These are phyloP conservation scores for Pseudohalonectria lignicola DNA, from an alignment of 2,329 filamentous ascomycete genomes.

Conservation along the genomic window DNA sequence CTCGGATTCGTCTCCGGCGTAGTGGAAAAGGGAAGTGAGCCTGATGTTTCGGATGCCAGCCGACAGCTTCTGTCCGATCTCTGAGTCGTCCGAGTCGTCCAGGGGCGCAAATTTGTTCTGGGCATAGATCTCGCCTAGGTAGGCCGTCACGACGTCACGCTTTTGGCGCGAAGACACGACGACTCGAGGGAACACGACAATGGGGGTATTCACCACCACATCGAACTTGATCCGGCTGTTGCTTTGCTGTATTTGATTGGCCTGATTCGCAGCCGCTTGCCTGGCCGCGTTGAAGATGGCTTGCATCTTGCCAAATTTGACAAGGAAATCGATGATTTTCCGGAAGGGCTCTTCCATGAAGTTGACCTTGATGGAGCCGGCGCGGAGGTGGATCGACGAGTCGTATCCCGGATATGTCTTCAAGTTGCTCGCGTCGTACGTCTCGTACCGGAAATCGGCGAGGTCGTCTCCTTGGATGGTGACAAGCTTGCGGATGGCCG, in stretches of 20 bases:
- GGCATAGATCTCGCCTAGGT: conserved; percentile 93
- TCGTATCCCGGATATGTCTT: conserved; percentile 88
- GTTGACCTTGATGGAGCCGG: conserved; percentile 92
- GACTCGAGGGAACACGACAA: conserved; percentile 82
- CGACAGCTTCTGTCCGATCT: conserved; percentile 79
- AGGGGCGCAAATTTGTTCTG: conserved; percentile 85
- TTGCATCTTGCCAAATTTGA: conserved; percentile 99
- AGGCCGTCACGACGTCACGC: conserved; percentile 79
- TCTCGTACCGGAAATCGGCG: conserved; percentile 95
- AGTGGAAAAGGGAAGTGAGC: conserved; percentile 82
- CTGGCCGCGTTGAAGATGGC: conserved; percentile 95
- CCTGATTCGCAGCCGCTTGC: conserved; percentile 87
- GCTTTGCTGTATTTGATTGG: conserved; percentile 84
- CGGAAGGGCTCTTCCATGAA: conserved; percentile 96
- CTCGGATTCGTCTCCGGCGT: conserved; percentile 58
- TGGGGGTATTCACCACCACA: conserved; percentile 85
- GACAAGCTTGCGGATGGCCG: conserved; percentile 73
- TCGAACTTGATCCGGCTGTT: conserved; percentile 90
- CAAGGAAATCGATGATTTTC: conserved; percentile 94
- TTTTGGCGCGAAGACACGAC: conserved; percentile 58
- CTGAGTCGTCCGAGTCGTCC: conserved; percentile 61
- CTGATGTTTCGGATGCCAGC: conserved; percentile 88
- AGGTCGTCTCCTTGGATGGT: conserved; percentile 93
- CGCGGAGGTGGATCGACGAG: conserved; percentile 78
- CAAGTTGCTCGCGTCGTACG: conserved; percentile 69